Conservation (phyloP, 2,329 filamentous ascomycete species). For the Xylaria sp. region DNA sequence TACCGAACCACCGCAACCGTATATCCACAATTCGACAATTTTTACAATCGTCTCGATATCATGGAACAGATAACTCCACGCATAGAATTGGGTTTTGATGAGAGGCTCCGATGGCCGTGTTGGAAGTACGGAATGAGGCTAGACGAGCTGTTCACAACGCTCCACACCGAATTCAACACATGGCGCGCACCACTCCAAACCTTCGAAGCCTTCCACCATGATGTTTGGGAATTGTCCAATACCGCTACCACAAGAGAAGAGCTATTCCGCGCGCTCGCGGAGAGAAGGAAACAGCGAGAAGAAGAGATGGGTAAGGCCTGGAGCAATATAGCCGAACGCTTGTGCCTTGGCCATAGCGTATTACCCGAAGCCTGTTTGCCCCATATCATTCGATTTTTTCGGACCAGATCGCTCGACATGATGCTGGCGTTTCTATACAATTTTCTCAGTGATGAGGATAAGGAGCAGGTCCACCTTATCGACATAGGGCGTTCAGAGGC, state of each 20-base stretch:
- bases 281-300: not conserved
- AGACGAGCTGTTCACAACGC: slow-evolving; percentile 8
- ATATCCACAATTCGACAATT: too few relatives aligned
- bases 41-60: too few relatives aligned
- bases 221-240: slow-evolving; percentile 1
- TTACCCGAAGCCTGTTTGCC: not conserved
- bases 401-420: not conserved
- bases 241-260: not conserved
- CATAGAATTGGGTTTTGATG: not conserved
- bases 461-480: not conserved
- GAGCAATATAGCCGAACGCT: not conserved
- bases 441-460: not conserved
- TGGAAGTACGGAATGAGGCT: slow-evolving; percentile 3
- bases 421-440: slow-evolving; percentile 7
- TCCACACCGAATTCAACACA: not conserved
- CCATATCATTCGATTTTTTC: not conserved
- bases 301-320: not conserved
- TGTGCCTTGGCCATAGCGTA: not conserved
- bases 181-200: not conserved
- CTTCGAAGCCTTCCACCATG: slow-evolving; percentile 3
- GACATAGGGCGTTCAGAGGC: not conserved
- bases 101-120: not conserved
- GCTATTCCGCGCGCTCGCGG: not conserved
- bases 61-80: too few relatives aligned
- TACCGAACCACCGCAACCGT: too few relatives aligned